These are phyloP conservation scores for Diaporthe aspalathi DNA, from an alignment of 2,329 filamentous ascomycete genomes.

Conservation along the genomic window DNA sequence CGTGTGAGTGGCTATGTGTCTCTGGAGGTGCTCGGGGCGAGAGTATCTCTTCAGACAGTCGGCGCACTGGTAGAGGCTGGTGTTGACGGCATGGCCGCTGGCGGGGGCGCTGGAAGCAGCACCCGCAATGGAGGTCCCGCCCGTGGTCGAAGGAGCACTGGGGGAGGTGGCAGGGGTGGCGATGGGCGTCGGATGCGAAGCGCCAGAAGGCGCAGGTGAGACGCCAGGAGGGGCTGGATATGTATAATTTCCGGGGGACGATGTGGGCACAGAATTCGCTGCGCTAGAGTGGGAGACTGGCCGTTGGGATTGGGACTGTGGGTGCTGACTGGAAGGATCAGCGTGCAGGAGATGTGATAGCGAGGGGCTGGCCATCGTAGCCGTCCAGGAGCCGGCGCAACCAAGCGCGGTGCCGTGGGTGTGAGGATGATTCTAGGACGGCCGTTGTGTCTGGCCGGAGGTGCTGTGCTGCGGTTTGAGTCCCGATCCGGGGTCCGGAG, in stretches of 20 bases:
- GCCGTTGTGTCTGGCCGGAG: conserved; percentile 1
- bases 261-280: conserved; percentile 10
- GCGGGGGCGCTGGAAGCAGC: conserved; percentile 25
- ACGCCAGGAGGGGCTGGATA: conserved; percentile 32
- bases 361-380: conserved; percentile 39
- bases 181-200: conserved; percentile 27
- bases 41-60: conserved; percentile 64
- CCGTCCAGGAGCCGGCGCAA: neutral
- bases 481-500: conserved; percentile 11
- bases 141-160: conserved; percentile 44
- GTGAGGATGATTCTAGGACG: neutral
- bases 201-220: conserved; percentile 33
- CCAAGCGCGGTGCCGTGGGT: neutral
- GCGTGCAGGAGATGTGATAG: conserved; percentile 41
- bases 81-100: conserved; percentile 44
- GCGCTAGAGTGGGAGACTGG: conserved; percentile 1
- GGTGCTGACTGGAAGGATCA: conserved; percentile 20
- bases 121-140: neutral
- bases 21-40: conserved; percentile 64
- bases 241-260: conserved; percentile 23
- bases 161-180: conserved; percentile 38
- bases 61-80: conserved; percentile 59
- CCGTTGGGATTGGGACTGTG: conserved; percentile 5
- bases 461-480: conserved; percentile 9
- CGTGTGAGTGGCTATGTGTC: conserved; percentile 63